Evolutionary conservation across 495 filamentous ascomycete species (phyloP), one percentile per base, ranked within the genome.

Genomic region (Penicillium ochrochloron): DNA sequence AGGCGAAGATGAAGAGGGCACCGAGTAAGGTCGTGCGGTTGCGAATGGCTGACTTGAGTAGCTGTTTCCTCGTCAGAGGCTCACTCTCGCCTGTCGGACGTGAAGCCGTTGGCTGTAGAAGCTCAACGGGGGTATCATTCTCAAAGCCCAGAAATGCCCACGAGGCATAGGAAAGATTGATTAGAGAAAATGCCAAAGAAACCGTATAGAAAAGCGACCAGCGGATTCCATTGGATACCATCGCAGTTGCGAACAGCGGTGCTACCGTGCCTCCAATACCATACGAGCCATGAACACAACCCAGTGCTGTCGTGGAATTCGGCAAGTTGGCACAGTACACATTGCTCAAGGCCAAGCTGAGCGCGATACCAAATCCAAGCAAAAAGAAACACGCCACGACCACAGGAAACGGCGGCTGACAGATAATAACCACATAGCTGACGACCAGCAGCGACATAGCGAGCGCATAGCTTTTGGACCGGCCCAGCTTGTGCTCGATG

Each of bases 1-100:
- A 93, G 19, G 87, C 86, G 73, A 95, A 92, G 74, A 93, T 90
- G 76, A 94, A 93, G 2, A 91, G 67, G 0, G 90, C 88, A 9
- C 88, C 89, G 0, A 93, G 78, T 5, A 94, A 64, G 3, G 92
- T 90, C 14, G 85, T 82, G 57, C 79, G 81, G 58, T 85, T 85
- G 60, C 82, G 82, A 33, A 91, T 73, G 23, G 82, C 79, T 59
- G 74, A 69, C 42, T 78, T 78, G 15, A 86, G 70, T 35, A 79
- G 29, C 33, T 92, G 67, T 90, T 88, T 57, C 86, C 91, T 25
- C 70, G 89, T 92, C 88, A 92, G 73, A 89, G 92, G 11, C 89
- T 64, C 53, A 27, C 44, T 25, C 17, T 48, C 52, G 35, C 19
- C 41, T n/a, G 59, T 19, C 5, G 70, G 70, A 31, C 73, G 66